Base-by-base conservation (phyloP, 2,329 filamentous ascomycete genomes). In the Nemania sp. region DNA sequence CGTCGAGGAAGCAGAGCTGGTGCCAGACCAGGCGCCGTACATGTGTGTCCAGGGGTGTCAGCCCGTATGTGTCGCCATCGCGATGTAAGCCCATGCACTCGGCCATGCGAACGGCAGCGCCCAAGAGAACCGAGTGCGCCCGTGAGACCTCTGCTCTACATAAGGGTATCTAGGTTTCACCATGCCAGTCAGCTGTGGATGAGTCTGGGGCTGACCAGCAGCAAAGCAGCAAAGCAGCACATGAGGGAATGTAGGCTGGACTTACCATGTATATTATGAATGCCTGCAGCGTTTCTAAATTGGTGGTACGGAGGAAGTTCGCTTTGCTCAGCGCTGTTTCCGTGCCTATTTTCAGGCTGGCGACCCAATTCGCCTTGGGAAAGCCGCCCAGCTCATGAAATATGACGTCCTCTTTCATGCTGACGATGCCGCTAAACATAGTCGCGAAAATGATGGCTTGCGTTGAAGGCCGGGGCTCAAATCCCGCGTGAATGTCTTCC, bases 61-160 rank as follows among this genome's bases (percentile, higher is more conserved):
- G 77, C 1, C 81, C 82, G 63, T 89, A 90, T 8, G 80, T 77
- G 37, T 82, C 80, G 14, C 86, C 86, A 60, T 91, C 88, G 7
- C 86, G 80, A 66, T 91, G 86, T 15, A 91, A 72, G 2, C 87
- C 86, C 85, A 91, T 90, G 64, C 87, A 90, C 72, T 91, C 86
- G 6, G 86, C 88, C 67, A 91, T 81, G 14, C 88, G 79, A 36
- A 91, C 85, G 3, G 86, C 87, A 12, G 86, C 84, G 2, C 86
- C 88, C 3, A 89, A 81, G 1, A 91, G 76, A 4, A 88, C 86
- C 3, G 86, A 89, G 69, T 91, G 88, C 4, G 86, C 83, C 57
- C 88, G 77, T 6, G 88, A 91, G 3, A 91, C 78, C 69, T 91
- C 86, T 17, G 80, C 80, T 49, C 88, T 78, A 61, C 88, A 90